phyloP scores from a whole-genome alignment of 2,329 filamentous ascomycete genomes.

The Shiraia sp. region DNA sequence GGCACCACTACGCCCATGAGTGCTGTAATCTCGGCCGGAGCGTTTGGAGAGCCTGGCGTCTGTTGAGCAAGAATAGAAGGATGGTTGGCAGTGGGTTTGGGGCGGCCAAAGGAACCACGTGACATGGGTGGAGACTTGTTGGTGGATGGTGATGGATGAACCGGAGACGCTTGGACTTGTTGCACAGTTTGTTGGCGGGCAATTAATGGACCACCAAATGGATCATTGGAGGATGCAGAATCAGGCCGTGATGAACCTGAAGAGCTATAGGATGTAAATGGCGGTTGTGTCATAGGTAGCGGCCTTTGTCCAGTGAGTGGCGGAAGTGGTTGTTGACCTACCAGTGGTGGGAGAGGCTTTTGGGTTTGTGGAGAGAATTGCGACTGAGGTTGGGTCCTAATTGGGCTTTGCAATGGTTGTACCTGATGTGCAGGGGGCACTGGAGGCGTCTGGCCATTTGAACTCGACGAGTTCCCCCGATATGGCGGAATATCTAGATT shows the following conservation, averaged over 20 bases:
- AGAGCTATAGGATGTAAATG: constrained; percentile 22
- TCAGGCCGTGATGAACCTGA: constrained; percentile 18
- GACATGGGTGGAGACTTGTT: constrained; percentile 28
- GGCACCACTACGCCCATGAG: constrained; percentile 91
- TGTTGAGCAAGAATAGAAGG: constrained; percentile 24
- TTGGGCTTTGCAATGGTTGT: constrained; percentile 25
- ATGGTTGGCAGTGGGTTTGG: constrained; percentile 26
- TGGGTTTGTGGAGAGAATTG: constrained; percentile 14
- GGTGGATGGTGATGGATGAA: constrained; percentile 13
- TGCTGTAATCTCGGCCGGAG: constrained; percentile 75
- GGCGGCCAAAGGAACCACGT: constrained; percentile 35
- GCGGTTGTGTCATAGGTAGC: constrained; percentile 27
- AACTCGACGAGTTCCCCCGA: constrained; percentile 24
- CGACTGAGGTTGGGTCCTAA: constrained; percentile 15
- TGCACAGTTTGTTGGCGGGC: constrained; percentile 7
- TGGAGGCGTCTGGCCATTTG: constrained; percentile 15
- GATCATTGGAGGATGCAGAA: constrained; percentile 33
- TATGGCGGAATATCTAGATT: constrained; percentile 42
- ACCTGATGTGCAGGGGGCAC: constrained; percentile 21
- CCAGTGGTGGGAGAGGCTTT: constrained; percentile 24
- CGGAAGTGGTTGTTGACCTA: constrained; percentile 31
- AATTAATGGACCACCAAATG: constrained; percentile 31
- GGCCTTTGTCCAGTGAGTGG: constrained; percentile 29
- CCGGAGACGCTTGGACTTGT: constrained; percentile 8
- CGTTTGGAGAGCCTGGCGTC: constrained; percentile 58